phyloP scores from a whole-genome alignment of 371 early-diverging fungal genomes.

The Mortierella sp. region DNA sequence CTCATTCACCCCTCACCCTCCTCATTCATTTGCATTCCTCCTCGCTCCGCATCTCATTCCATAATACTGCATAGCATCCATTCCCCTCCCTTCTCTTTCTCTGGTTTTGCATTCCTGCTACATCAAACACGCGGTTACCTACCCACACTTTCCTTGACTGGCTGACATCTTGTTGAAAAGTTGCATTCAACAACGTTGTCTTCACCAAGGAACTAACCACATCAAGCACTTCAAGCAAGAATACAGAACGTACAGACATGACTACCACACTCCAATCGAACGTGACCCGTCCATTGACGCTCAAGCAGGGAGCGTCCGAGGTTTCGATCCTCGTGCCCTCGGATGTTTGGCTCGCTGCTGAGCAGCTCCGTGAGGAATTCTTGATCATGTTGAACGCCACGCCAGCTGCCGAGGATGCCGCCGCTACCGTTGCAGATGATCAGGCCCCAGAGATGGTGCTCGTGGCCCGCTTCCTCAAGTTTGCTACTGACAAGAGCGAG shows the following conservation, averaged over 20 bases:
- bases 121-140: too few relatives aligned
- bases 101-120: not conserved
- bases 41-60: slow-evolving; percentile 10
- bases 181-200: slow-evolving; percentile 40
- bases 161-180: slow-evolving; percentile 32
- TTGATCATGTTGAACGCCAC: slow-evolving; percentile 48
- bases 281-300: slow-evolving; percentile 78
- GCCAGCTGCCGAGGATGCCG: slow-evolving; percentile 40
- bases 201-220: not conserved
- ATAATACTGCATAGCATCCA: not conserved
- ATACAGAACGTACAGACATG: slow-evolving; percentile 15
- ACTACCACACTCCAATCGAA: slow-evolving; percentile 42
- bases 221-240: slow-evolving; percentile 8
- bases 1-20: slow-evolving; percentile 4
- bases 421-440: slow-evolving; percentile 58
- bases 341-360: slow-evolving; percentile 90
- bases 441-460: slow-evolving; percentile 78
- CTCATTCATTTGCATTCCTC: slow-evolving; percentile 8
- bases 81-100: not conserved
- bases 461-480: slow-evolving; percentile 78
- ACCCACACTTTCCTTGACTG: slow-evolving; percentile 8
- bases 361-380: slow-evolving; percentile 87
- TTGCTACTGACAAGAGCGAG: slow-evolving; percentile 70
- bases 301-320: slow-evolving; percentile 84
- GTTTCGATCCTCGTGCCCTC: slow-evolving; percentile 86